Evolutionary conservation across 2,329 filamentous ascomycete genomes (phyloP), one percentile per base, ranked within the genome.

Genomic region (Cercospora berteroae): DNA sequence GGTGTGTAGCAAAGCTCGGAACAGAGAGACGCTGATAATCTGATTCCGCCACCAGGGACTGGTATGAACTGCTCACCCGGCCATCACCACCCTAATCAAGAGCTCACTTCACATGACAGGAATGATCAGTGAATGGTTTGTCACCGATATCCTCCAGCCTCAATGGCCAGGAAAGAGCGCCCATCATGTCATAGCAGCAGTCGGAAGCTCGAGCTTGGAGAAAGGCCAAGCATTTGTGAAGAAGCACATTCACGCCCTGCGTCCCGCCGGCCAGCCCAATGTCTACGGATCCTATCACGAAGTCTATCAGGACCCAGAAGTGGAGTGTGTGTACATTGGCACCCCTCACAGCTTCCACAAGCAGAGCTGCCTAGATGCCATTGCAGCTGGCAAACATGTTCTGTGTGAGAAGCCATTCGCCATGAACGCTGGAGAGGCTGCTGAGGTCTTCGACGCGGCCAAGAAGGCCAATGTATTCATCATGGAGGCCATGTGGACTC

Each of bases 361-460:
- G 67, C 74, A 79, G 31, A 80, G 81, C 64, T 81, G 79, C 31
- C 77, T 83, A 2, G 79, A 81, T 39, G 82, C 81, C 0, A 83
- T 83, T 27, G 71, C 71, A 0, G 75, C 77, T 1, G 80, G 81
- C 0, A 84, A 84, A 67, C 76, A 83, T 48, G 74, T 83, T 0
- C 75, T 84, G 0, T 83, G 82, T 66, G 82, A 84, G 67, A 84
- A 84, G 70, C 74, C 82, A 0, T 82, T 84, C 64, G 75, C 80
- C 0, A 66, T 83, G 39, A 83, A 79, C 16, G 78, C 79, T 0
- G 71, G 62, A 3, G 80, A 84, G 39, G 79, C 81, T 0, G 74
- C 69, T 27, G 78, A 81, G 50, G 79, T 83, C 2, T 77, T 82
- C 13, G 76, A 70, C 0, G 79, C 80, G 0, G 82, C 82, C 0